Base-by-base conservation (phyloP, 2,329 filamentous ascomycete species). In the Pestalotiopsis fici region DNA sequence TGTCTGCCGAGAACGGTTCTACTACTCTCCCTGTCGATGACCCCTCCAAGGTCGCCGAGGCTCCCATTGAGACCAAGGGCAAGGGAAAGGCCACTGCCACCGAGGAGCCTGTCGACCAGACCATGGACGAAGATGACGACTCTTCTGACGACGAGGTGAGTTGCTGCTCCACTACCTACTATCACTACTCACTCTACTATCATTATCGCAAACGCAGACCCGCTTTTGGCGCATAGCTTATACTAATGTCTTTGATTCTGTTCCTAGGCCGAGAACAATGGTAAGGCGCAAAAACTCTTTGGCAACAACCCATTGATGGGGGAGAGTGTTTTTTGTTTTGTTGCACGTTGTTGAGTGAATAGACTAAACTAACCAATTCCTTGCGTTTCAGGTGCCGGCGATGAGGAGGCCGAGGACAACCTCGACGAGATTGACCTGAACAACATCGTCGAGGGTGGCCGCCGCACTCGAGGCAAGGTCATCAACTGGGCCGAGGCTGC, bases 401-500 rank as follows among this genome's bases (percentile, higher is more conserved):
- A 71, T 12, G 74, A 93, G 65, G 91, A 92, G 57, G 93, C 94
- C 66, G 91, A 93, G 68, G 87, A 93, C 76, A 92, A 93, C 80
- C 88, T 97, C 86, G 93, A 97, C 78, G 95, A 95, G 82, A 98
- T 99, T 79, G 93, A 97, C 78, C 85, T 88, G 67, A 88, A 88
- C 79, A 98, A 98, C 87, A 97, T 98, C 79, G 90, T 98, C 77
- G 79, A 83, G 68, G 87, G 86, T 71, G 91, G 91, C 70, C 89
- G 91, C 75, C 95, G 96, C 81, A 98, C 95, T 71, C 95, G 95
- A 77, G 95, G 95, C 78, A 93, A 93, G 81, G 87, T 90, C 77
- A 98, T 98, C 79, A 93, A 98, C 86, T 98, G 93, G 82, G 92
- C 92, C 76, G 94, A 97, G 85, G 95, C 95, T 23, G 94, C 93